A percentile compares a stretch with the other conserved stretches of the same genome.
Evolutionary conservation across 1,284 basidiomycete genomes (phyloP).

Genomic region (Ceratorhiza oryzae-sativae): DNA sequence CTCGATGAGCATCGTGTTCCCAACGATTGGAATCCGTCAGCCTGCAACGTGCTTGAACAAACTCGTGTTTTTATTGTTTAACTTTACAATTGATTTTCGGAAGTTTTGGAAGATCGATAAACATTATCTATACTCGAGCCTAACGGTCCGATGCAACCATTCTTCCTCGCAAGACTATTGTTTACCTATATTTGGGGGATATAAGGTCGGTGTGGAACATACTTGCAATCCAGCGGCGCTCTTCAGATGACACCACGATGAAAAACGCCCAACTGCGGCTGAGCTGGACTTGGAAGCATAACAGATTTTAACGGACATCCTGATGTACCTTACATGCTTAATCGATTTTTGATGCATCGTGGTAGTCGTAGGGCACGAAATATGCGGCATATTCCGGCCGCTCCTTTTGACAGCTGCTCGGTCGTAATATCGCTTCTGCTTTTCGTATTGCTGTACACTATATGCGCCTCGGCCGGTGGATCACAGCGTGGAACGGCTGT

Average conservation of each 20-base stretch:
- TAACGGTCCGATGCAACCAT: not conserved
- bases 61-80: constrained; percentile 6
- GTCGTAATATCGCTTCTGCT: not conserved
- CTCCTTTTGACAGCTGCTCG: not conserved
- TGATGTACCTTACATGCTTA: constrained; percentile 1
- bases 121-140: not conserved
- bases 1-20: constrained; percentile 2
- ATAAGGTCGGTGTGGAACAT: no score
- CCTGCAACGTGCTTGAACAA: not conserved
- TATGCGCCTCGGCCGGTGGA: not conserved
- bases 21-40: constrained; percentile 5
- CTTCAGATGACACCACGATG: not conserved
- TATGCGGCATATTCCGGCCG: not conserved
- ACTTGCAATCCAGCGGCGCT: not conserved
- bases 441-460: not conserved
- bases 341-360: constrained; percentile 19
- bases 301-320: not conserved
- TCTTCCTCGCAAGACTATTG: not conserved
- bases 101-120: not conserved
- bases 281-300: not conserved
- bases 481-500: not conserved
- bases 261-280: not conserved
- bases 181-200: not conserved
- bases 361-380: not conserved
- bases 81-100: not conserved